Evolutionary conservation across 768 basidiomycete species (phyloP).

Genomic region (Hortiboletus flavorubellus): DNA sequence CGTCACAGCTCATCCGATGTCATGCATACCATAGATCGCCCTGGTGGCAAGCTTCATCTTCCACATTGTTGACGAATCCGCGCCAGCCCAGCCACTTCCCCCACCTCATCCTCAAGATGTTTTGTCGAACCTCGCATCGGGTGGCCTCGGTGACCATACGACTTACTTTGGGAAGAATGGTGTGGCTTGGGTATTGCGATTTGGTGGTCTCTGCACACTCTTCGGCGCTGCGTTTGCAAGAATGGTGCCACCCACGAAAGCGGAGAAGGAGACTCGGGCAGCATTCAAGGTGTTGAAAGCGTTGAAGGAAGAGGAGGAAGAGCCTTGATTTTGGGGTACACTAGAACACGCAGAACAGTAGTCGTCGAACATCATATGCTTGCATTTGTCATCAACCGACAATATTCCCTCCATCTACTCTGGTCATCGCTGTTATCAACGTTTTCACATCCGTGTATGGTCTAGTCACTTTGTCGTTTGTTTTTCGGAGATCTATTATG

Average conservation of each 20-base stretch:
- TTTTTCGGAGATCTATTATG: not conserved
- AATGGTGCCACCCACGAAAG: conserved; percentile 83
- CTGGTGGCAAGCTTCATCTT: conserved; percentile 86
- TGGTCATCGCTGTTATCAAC: not conserved
- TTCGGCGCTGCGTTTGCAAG: conserved; percentile 75
- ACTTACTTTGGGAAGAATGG: conserved; percentile 82
- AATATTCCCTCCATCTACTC: conserved; percentile 4
- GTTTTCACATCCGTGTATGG: conserved; percentile 1
- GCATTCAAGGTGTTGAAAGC: conserved; percentile 77
- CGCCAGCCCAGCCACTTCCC: conserved; percentile 8
- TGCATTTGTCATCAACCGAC: conserved; percentile 6
- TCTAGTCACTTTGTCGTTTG: not conserved
- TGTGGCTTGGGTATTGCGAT: conserved; percentile 91
- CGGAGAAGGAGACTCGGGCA: conserved; percentile 86
- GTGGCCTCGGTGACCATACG: conserved; percentile 40
- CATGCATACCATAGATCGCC: conserved; percentile 58
- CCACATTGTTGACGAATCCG: conserved; percentile 63
- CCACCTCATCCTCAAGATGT: conserved; percentile 36
- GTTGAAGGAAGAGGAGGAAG: conserved; percentile 57
- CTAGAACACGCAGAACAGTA: not conserved
- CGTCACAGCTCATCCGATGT: not conserved
- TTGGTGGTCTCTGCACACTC: conserved; percentile 85
- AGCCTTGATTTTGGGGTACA: conserved; percentile 34
- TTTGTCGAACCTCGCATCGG: not conserved
- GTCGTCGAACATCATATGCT: conserved; percentile 11